Percentiles rank a stretch among this genome's conserved stretches.
These are phyloP conservation scores for Cercis canadensis DNA, from an alignment of 306 rosid genomes.

Conservation along the genomic window DNA sequence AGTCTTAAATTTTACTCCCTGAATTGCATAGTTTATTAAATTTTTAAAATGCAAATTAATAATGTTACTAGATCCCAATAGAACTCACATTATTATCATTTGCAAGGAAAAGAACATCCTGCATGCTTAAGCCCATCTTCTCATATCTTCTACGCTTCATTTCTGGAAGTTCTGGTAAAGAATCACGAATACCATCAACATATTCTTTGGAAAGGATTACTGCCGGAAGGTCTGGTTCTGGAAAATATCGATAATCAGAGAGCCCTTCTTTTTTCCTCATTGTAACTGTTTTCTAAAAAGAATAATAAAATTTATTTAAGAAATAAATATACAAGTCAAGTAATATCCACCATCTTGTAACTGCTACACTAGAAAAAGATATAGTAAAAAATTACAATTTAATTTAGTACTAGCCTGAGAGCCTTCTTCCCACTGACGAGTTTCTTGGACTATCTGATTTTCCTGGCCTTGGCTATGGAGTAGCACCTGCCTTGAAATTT, in stretches of 20 bases:
- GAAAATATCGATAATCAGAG: constrained; percentile 95
- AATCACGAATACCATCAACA: constrained; percentile 60
- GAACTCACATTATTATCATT: constrained; percentile 79
- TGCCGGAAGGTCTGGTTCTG: constrained; percentile 94
- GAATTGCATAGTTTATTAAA: not conserved
- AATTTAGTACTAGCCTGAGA: constrained; percentile 63
- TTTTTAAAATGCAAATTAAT: not conserved
- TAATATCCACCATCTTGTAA: constrained; percentile 27
- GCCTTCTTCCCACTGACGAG: constrained; percentile 95
- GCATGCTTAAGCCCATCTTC: constrained; percentile 89
- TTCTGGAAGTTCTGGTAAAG: constrained; percentile 97
- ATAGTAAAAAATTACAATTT: constrained; percentile 38
- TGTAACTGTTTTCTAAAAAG: constrained; percentile 75
- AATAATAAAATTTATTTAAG: constrained; percentile 34
- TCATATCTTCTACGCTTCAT: constrained; percentile 84
- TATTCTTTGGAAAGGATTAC: constrained; percentile 76
- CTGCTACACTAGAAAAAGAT: constrained; percentile 26
- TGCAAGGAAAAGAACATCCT: constrained; percentile 83
- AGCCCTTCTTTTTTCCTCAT: constrained; percentile 99
- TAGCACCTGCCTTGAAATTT: constrained; percentile 81
- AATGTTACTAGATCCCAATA: not conserved
- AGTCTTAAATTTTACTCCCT: not conserved
- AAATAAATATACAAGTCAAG: constrained; percentile 33
- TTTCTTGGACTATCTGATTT: constrained; percentile 88
- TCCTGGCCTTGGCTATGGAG: constrained; percentile 80